Evolutionary conservation across 2,329 filamentous ascomycete species (phyloP).

Genomic region (Aspergillus pseudonomiae): DNA sequence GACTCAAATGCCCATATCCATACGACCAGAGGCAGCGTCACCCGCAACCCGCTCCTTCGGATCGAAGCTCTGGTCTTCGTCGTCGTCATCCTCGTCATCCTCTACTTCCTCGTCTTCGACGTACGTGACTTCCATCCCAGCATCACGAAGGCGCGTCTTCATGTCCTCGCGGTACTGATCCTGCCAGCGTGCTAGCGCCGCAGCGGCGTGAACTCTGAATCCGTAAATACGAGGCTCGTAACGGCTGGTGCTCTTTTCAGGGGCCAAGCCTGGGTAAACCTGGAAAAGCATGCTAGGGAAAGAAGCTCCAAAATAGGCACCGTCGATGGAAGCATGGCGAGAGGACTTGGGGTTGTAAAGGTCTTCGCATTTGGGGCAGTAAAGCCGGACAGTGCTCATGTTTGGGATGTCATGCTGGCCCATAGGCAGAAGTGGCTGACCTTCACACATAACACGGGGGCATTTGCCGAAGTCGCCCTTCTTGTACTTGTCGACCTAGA

Average conservation of each 20-base stretch:
- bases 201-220: conserved; percentile 90
- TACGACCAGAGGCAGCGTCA: conserved; percentile 38
- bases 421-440: conserved; percentile 91
- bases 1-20: conserved; percentile 40
- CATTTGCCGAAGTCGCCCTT: conserved; percentile 98
- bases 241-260: conserved; percentile 79
- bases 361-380: conserved; percentile 96
- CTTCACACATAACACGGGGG: conserved; percentile 91
- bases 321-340: conserved; percentile 91
- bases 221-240: conserved; percentile 92
- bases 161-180: conserved; percentile 78
- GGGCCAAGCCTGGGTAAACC: conserved; percentile 89
- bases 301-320: conserved; percentile 95
- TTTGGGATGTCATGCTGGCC: conserved; percentile 88
- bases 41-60: conserved; percentile 29
- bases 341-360: conserved; percentile 98
- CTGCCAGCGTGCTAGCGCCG: conserved; percentile 90
- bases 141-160: conserved; percentile 72
- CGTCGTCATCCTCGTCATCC: conserved; percentile 44
- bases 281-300: conserved; percentile 99
- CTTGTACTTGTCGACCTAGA: conserved; percentile 96
- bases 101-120: conserved; percentile 68
- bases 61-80: conserved; percentile 25
- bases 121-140: conserved; percentile 75
- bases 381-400: conserved; percentile 90